Conservation (phyloP, 768 basidiomycete genomes). For the Auricularia sp. region DNA sequence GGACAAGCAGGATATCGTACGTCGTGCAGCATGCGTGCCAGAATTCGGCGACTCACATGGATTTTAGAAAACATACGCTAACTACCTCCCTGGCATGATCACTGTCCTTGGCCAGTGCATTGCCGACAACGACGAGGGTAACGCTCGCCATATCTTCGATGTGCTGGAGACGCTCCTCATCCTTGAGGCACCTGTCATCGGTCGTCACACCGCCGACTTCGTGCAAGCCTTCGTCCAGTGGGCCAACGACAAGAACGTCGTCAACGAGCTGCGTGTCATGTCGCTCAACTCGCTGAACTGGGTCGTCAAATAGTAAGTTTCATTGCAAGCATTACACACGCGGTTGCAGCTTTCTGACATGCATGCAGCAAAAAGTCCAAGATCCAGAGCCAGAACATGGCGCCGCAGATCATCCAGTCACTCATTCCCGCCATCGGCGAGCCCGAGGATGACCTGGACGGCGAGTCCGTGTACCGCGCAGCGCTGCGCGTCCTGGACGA, state of each 20-base stretch:
- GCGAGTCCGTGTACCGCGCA: constrained; percentile 52
- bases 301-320: constrained; percentile 85
- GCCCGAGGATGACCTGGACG: constrained; percentile 85
- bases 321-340: not conserved
- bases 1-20: constrained; percentile 78
- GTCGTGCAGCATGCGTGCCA: constrained; percentile 19
- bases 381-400: constrained; percentile 77
- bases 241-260: constrained; percentile 67
- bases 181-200: constrained; percentile 88
- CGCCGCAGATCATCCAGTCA: constrained; percentile 75
- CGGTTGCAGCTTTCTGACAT: not conserved
- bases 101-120: constrained; percentile 79
- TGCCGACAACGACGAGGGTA: constrained; percentile 65
- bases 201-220: constrained; percentile 78
- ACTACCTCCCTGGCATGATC: constrained; percentile 78
- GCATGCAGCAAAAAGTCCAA: constrained; percentile 83
- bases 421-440: constrained; percentile 93
- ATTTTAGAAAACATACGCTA: constrained; percentile 73
- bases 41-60: not conserved
- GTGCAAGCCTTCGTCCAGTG: constrained; percentile 80
- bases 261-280: constrained; percentile 75
- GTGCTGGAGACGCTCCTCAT: constrained; percentile 93
- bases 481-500: constrained; percentile 91
- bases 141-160: constrained; percentile 85
- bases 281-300: constrained; percentile 90